Evolutionary conservation across 2,329 filamentous ascomycete genomes (phyloP), one percentile per base, ranked within the genome.

Genomic region (Talaromyces marneffei): DNA sequence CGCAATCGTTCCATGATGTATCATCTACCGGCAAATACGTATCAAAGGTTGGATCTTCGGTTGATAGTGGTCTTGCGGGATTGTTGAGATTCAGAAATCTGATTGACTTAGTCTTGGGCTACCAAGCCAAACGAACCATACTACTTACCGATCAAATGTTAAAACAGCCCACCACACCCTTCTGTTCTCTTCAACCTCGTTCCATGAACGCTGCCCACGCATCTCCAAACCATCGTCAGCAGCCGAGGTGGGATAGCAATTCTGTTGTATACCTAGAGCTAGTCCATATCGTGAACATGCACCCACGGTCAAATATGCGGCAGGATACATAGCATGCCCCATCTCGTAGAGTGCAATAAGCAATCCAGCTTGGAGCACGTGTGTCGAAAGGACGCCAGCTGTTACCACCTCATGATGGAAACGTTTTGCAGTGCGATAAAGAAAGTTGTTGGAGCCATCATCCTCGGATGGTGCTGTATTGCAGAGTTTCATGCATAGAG

Each of bases 261-360:
- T 8, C 9, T 29, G 27, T 27, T 55, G 12, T 10, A 55, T 10
- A 39, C 52, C 52, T 1, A 55, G 3, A 27, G 35, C 31, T 6
- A 55, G 10, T 23, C 31, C 52, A 25, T 55, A 37, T 39, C 52
- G 18, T 4, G 52, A 14, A 29, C 52, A 55, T 18, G 12, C 31
- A 6, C 31, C 52, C 23, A 55, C 33, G 6, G 35, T 55, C 16
- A 37, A 3, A 37, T 55, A 55, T n/a, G 31, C 8, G 3, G 52
- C 52, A 5, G 52, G 52, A 29, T 55, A 55, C 18, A 55, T 55
- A n/a, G 31, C 35, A 55, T 55, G 52, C n/a, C 52, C 52, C 35
- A 55, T 25, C 35, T 55, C 52, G 27, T 55, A 55, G 27, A 29
- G 7, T 55, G 52, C 52, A 27, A 55, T 55, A n/a, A 55, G 52